Conservation (phyloP, 1,284 basidiomycete genomes). For the Volvariella volvacea region DNA sequence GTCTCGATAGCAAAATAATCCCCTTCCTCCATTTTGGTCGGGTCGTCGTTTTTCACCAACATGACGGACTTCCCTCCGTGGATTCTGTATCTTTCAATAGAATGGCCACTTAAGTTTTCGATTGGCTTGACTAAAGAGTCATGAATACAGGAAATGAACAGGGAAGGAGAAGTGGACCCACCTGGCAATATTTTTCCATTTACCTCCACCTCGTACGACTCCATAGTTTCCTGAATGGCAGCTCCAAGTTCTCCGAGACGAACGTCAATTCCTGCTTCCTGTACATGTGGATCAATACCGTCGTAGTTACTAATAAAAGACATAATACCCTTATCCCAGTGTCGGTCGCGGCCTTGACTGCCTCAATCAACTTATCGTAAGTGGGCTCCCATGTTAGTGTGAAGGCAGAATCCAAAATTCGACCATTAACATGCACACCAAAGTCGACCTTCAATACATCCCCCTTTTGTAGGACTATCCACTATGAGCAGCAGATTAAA, state of each 20-base stretch:
- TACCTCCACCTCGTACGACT: conserved; percentile 95
- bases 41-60: conserved; percentile 84
- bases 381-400: conserved; percentile 87
- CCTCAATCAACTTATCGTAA: conserved; percentile 86
- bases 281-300: conserved; percentile 8
- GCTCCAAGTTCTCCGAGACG: conserved; percentile 91
- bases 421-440: conserved; percentile 93
- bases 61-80: conserved; percentile 88
- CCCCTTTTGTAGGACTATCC: conserved; percentile 67
- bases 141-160: neutral
- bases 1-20: conserved; percentile 99
- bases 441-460: conserved; percentile 98
- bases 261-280: conserved; percentile 97
- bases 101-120: conserved; percentile 87
- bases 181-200: conserved; percentile 82
- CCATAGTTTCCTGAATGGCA: conserved; percentile 97
- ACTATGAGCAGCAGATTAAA: neutral
- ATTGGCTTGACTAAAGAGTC: conserved; percentile 76
- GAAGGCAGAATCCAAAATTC: conserved; percentile 95
- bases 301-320: conserved; percentile 4
- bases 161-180: conserved; percentile 26
- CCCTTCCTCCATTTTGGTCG: conserved; percentile 98
- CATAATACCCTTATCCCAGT: conserved; percentile 70
- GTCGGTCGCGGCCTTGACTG: conserved; percentile 92
- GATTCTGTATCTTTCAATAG: conserved; percentile 85